These are phyloP conservation scores for Fusarium anthophilum DNA, from an alignment of 2,329 filamentous ascomycete genomes.

Conservation along the genomic window DNA sequence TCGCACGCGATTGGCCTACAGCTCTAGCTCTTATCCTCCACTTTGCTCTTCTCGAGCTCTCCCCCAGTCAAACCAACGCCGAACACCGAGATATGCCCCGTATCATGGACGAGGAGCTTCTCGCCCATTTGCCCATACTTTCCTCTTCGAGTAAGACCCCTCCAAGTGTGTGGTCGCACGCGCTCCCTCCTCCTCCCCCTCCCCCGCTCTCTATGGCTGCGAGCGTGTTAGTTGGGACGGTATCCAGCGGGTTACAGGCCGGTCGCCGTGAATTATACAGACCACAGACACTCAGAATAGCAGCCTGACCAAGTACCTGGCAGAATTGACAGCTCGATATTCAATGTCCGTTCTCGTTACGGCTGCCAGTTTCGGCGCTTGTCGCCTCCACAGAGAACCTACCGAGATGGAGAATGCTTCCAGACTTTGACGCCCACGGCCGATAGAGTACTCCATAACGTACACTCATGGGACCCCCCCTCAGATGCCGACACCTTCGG, in stretches of 20 bases:
- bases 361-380: conserved; percentile 10
- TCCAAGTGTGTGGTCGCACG: conserved; percentile 27
- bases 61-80: conserved; percentile 31
- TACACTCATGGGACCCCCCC: background rate
- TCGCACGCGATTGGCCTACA: conserved; percentile 6
- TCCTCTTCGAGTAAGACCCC: conserved; percentile 36
- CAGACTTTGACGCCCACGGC: conserved; percentile 14
- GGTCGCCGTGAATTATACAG: conserved; percentile 8
- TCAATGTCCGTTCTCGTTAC: conserved; percentile 9
- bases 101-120: conserved; percentile 9
- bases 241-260: conserved; percentile 27
- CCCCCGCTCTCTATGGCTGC: conserved; percentile 22
- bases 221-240: conserved; percentile 15
- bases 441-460: conserved; percentile 11
- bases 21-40: conserved; percentile 9
- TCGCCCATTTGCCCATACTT: conserved; percentile 29
- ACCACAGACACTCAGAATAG: background rate
- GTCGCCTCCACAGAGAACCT: background rate
- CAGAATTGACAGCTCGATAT: background rate
- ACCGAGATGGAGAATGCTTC: conserved; percentile 13
- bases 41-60: conserved; percentile 15
- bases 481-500: conserved; percentile 40
- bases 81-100: conserved; percentile 46
- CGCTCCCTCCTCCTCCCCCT: conserved; percentile 4
- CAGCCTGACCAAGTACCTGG: conserved; percentile 4